These are phyloP conservation scores for Pythium coloratum DNA, from an alignment of 352 stramenopile genomes.

Conservation along the genomic window DNA sequence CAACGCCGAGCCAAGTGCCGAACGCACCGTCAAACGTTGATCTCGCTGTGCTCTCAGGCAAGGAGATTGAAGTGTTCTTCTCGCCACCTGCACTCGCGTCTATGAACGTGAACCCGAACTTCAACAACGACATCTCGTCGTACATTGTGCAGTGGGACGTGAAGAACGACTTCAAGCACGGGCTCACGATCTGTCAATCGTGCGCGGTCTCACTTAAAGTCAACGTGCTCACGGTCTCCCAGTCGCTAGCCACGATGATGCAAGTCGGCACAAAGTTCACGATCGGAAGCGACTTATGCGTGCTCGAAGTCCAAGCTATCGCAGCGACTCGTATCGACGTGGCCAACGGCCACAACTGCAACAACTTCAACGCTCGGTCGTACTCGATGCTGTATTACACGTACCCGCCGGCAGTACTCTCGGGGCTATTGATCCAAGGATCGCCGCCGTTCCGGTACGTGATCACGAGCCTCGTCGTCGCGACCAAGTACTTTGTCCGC, in stretches of 20 bases:
- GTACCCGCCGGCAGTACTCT: slow-evolving; percentile 46
- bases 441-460: slow-evolving; percentile 82
- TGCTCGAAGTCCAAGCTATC: slow-evolving; percentile 34
- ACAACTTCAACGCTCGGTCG: slow-evolving; percentile 42
- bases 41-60: slow-evolving; percentile 84
- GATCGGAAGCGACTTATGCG: slow-evolving; percentile 50
- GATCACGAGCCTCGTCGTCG: slow-evolving; percentile 64
- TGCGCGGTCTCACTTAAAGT: slow-evolving; percentile 51
- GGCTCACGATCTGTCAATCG: slow-evolving; percentile 40
- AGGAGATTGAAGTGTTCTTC: slow-evolving; percentile 90
- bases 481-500: slow-evolving; percentile 89
- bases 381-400: slow-evolving; percentile 70
- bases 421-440: slow-evolving; percentile 60
- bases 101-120: slow-evolving; percentile 56
- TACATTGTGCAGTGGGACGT: slow-evolving; percentile 92
- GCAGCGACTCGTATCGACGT: slow-evolving; percentile 27
- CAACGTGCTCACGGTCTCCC: slow-evolving; percentile 39
- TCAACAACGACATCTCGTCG: slow-evolving; percentile 84
- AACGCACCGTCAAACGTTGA: slow-evolving; percentile 87
- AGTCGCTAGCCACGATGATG: slow-evolving; percentile 33
- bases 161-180: slow-evolving; percentile 63
- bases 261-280: slow-evolving; percentile 45
- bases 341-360: slow-evolving; percentile 30
- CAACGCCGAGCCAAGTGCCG: slow-evolving; percentile 84
- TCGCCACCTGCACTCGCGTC: slow-evolving; percentile 60